These are phyloP conservation scores for Arthrobotrys iridis DNA, from an alignment of 2,329 filamentous ascomycete species.

Conservation along the genomic window DNA sequence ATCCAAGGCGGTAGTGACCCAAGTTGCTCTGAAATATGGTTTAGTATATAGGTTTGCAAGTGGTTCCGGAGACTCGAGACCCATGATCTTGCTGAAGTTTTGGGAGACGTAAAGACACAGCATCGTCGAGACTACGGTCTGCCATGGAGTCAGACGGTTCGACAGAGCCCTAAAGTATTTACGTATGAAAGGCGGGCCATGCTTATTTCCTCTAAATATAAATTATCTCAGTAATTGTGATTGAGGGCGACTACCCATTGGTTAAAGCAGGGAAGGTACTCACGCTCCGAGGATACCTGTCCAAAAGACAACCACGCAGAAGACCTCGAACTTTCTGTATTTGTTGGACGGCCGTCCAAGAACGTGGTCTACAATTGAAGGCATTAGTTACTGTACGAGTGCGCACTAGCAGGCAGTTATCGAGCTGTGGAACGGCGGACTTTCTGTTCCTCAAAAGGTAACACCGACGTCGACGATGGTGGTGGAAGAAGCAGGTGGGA, in stretches of 20 bases:
- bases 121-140: constrained; percentile 85
- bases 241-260: not conserved
- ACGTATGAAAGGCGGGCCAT: constrained; percentile 82
- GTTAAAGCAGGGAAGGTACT: constrained; percentile 55
- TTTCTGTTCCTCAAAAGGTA: not conserved
- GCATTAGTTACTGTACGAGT: constrained; percentile 18
- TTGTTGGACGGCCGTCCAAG: constrained; percentile 88
- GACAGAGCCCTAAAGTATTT: constrained; percentile 76
- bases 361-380: constrained; percentile 75
- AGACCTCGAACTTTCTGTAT: constrained; percentile 90
- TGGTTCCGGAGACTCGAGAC: constrained; percentile 90
- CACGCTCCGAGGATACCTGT: constrained; percentile 81
- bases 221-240: constrained; percentile 54
- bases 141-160: constrained; percentile 82
- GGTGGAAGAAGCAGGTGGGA: not conserved
- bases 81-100: constrained; percentile 92
- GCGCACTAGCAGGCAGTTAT: not conserved
- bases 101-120: constrained; percentile 89
- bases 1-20: constrained; percentile 92
- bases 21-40: constrained; percentile 94
- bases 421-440: not conserved
- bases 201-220: constrained; percentile 74
- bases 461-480: not conserved
- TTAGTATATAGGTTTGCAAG: constrained; percentile 92
- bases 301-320: constrained; percentile 92